These are phyloP conservation scores for Carnegiea gigantea DNA, from an alignment of 179 eudicot genomes.

Conservation along the genomic window DNA sequence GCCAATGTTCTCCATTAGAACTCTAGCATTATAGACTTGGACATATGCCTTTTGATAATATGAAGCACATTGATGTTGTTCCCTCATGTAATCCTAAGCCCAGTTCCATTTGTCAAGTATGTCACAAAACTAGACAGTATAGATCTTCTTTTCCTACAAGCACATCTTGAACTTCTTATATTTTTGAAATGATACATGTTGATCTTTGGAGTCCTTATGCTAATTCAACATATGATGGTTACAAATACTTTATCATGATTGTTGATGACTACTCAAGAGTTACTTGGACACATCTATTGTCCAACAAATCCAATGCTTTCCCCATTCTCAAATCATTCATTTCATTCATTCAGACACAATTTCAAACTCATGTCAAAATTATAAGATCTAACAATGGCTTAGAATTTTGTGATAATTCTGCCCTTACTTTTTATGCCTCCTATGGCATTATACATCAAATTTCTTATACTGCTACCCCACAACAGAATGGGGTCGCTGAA, in stretches of 20 bases:
- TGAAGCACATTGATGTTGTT: background rate
- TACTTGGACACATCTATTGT: background rate
- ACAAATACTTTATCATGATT: slow-evolving; percentile 3
- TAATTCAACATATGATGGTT: background rate
- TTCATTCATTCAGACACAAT: background rate
- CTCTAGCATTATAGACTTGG: no score
- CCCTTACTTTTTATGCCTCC: background rate
- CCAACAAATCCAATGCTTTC: background rate
- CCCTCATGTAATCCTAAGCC: background rate
- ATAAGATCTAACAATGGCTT: background rate
- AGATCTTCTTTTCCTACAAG: background rate
- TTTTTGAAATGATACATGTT: background rate
- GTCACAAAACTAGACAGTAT: background rate
- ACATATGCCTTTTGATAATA: no score
- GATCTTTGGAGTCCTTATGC: background rate
- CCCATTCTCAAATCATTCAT: background rate
- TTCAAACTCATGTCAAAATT: background rate
- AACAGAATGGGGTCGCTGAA: background rate
- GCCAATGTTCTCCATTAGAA: background rate
- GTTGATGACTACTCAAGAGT: slow-evolving; percentile 4
- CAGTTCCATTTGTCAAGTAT: background rate
- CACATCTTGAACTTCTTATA: background rate
- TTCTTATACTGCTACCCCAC: background rate
- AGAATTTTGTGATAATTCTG: background rate
- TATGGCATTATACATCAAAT: background rate